These are phyloP conservation scores for Phytophthora foliorum DNA, from an alignment of 352 stramenopile species.

Conservation along the genomic window DNA sequence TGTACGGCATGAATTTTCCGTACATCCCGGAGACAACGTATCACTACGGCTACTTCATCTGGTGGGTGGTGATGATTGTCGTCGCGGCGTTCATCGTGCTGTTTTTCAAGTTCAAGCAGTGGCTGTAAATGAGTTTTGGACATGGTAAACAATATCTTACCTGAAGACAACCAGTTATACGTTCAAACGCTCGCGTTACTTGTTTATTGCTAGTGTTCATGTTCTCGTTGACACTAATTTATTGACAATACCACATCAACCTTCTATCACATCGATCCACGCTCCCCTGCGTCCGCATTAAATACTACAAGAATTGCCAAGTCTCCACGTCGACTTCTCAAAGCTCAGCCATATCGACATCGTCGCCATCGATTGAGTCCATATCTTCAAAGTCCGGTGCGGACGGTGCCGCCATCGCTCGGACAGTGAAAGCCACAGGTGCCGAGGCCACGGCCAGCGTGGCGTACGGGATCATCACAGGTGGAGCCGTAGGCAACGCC, in stretches of 20 bases:
- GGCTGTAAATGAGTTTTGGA: slow-evolving; percentile 36
- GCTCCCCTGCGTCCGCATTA: slow-evolving; percentile 27
- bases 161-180: neutral
- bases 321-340: slow-evolving; percentile 16
- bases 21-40: slow-evolving; percentile 80
- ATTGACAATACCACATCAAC: slow-evolving; percentile 24
- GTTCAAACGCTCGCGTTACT: slow-evolving; percentile 9
- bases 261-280: slow-evolving; percentile 38
- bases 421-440: slow-evolving; percentile 34
- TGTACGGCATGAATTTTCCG: slow-evolving; percentile 92
- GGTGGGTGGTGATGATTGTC: slow-evolving; percentile 66
- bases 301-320: slow-evolving; percentile 26
- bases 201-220: slow-evolving; percentile 28
- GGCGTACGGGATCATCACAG: slow-evolving; percentile 38
- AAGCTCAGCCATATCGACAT: slow-evolving; percentile 35
- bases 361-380: slow-evolving; percentile 35
- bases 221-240: slow-evolving; percentile 14
- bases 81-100: slow-evolving; percentile 50
- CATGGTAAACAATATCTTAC: neutral
- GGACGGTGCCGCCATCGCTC: slow-evolving; percentile 49
- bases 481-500: slow-evolving; percentile 35
- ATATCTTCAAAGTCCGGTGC: slow-evolving; percentile 49
- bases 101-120: slow-evolving; percentile 76
- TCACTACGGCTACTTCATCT: slow-evolving; percentile 78
- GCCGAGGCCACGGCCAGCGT: slow-evolving; percentile 31